A percentile compares a stretch with the other conserved stretches of the same genome.
Conservation (phyloP, 1,284 basidiomycete genomes). For the Macrocystidia cucumis region DNA sequence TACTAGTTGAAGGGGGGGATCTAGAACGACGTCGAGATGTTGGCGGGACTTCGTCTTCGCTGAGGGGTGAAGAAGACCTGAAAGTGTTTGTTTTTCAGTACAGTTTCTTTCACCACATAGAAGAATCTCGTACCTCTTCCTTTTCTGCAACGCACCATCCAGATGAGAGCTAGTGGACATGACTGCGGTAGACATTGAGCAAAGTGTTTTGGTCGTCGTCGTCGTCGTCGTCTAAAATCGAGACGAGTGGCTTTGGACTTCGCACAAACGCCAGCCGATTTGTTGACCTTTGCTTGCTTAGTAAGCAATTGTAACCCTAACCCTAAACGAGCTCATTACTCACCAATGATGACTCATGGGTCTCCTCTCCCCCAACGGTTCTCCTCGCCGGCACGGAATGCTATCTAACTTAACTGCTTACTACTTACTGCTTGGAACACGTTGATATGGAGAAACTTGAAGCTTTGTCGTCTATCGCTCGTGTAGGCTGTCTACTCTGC, state of each 20-base stretch:
- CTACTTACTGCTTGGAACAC: no score
- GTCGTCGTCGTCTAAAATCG: conserved; percentile 9
- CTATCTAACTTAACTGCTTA: no score
- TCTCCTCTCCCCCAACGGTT: no score
- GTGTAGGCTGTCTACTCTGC: conserved; percentile 29
- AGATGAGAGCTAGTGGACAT: conserved; percentile 27
- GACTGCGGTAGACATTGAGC: conserved; percentile 39
- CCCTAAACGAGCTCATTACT: no score
- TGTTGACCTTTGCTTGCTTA: conserved; percentile 18
- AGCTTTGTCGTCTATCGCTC: conserved; percentile 40
- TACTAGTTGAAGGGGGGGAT: conserved; percentile 37
- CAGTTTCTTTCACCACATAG: no score
- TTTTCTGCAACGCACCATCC: conserved; percentile 34
- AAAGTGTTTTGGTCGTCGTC: conserved; percentile 5
- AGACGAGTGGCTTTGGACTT: no score
- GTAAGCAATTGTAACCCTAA: no score
- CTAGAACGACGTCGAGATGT: conserved; percentile 54
- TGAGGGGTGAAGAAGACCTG: conserved; percentile 53
- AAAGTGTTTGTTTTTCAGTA: conserved; percentile 1
- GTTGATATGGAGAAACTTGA: conserved; percentile 35
- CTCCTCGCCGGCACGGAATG: no score
- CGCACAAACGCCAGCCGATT: no score
- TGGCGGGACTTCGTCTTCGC: conserved; percentile 47
- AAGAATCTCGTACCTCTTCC: conserved; percentile 41
- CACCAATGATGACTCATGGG: no score